Evolutionary conservation across 2,329 filamentous ascomycete genomes (phyloP), one percentile per base, ranked within the genome.

Genomic region (Piedraia hortae): DNA sequence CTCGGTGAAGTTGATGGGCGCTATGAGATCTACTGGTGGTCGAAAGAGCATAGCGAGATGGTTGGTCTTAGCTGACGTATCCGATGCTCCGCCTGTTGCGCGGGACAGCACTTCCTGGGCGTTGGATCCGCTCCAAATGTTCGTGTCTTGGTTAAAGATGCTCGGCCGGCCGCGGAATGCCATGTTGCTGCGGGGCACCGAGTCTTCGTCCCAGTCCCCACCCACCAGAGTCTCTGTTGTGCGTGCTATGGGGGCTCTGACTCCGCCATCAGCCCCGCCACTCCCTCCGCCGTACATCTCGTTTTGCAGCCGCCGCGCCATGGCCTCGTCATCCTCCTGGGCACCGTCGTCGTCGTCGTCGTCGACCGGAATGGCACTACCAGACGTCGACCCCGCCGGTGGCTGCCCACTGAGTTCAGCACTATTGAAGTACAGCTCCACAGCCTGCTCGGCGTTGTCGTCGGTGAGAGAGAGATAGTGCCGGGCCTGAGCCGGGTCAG

Each of bases 181-280:
- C n/a, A n/a, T n/a, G 18, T 39, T 30, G 10, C 19, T 24, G 10
- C 21, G 12, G 16, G 8, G n/a, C 16, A 20, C 27, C 24, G 36
- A 28, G 21, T 51, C 41, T 12, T 36, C 43, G 38, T 46, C 54
- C 42, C 57, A 62, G 11, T 56, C 59, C 10, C 21, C 21, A 2
- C 70, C 80, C 6, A 91, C 68, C 23, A 97, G 57, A 1, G 78
- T 90, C 48, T 97, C 85, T 7, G 75, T 88, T 13, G 73, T 89
- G 35, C 77, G 62, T 20, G 70, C 75, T 46, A 97, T 88, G 5
- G 85, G 85, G 21, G 85, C 85, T 37, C 85, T 60, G 24, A 97
- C 68, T 20, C 56, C 69, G 6, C 15, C 20, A 34, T 67, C 67
- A 16, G 51, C 39, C 28, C 49, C 50, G 8, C 48, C 50, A 17